phyloP scores from a whole-genome alignment of 2,329 filamentous ascomycete genomes.

The Neonectria sp. region DNA sequence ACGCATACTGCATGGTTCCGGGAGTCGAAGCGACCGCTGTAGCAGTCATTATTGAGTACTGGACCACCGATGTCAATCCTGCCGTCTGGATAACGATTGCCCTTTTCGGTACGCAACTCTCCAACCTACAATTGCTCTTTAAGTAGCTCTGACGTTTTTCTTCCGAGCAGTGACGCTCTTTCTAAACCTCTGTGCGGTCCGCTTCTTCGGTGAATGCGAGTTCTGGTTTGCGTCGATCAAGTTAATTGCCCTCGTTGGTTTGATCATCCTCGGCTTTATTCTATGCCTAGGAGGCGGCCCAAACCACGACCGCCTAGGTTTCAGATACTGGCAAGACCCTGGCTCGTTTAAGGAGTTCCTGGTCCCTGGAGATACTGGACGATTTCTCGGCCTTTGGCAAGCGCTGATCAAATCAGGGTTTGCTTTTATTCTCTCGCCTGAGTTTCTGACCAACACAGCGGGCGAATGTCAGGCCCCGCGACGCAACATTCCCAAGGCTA shows the following conservation, averaged over 20 bases:
- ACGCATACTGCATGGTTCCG: background rate
- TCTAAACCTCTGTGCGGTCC: background rate
- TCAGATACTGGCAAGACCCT: constrained; percentile 6
- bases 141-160: too few relatives aligned
- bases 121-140: too few relatives aligned
- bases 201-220: background rate
- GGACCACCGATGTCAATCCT: background rate
- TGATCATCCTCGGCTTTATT: constrained; percentile 4
- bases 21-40: constrained; percentile 4
- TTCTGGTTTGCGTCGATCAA: constrained; percentile 10
- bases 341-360: background rate
- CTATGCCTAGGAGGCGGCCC: background rate
- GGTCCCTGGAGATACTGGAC: background rate
- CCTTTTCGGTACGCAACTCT: background rate
- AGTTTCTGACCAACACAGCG: constrained; percentile 45
- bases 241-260: background rate
- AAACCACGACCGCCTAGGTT: background rate
- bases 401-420: constrained; percentile 10
- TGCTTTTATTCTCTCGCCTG: constrained; percentile 42
- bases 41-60: background rate
- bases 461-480: constrained; percentile 50
- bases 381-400: background rate
- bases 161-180: too few relatives aligned
- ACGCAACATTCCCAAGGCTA: constrained; percentile 47
- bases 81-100: background rate